These are phyloP conservation scores for Aulographum hederae DNA, from an alignment of 2,329 filamentous ascomycete genomes.

Conservation along the genomic window DNA sequence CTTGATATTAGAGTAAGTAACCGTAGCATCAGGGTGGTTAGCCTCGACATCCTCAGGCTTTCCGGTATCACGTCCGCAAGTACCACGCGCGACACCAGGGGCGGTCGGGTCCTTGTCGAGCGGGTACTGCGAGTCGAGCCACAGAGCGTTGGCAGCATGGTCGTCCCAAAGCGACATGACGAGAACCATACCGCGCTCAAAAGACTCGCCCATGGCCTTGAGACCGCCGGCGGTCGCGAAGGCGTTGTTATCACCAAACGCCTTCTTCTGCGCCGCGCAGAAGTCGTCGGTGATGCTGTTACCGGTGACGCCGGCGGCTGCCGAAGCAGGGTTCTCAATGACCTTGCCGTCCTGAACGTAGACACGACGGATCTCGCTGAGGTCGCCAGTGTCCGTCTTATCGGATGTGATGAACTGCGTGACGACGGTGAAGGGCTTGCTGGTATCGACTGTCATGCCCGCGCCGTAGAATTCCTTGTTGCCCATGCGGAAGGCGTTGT, in stretches of 20 bases:
- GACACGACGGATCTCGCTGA: conserved; percentile 28
- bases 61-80: conserved; percentile 18
- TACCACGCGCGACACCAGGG: conserved; percentile 18
- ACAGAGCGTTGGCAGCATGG: conserved; percentile 51
- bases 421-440: conserved; percentile 27
- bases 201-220: conserved; percentile 33
- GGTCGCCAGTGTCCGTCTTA: conserved; percentile 19
- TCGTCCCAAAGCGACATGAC: conserved; percentile 48
- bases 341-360: conserved; percentile 32
- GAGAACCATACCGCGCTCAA: conserved; percentile 42
- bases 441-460: conserved; percentile 26
- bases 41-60: conserved; percentile 18
- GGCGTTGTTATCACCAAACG: conserved; percentile 34
- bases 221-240: conserved; percentile 40
- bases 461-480: conserved; percentile 44
- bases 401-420: conserved; percentile 29
- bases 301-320: conserved; percentile 25
- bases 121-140: conserved; percentile 51
- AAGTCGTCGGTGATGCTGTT: conserved; percentile 39
- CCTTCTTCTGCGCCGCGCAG: conserved; percentile 37
- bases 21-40: conserved; percentile 15
- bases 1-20: conserved; percentile 21
- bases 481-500: conserved; percentile 49
- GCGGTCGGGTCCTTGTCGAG: conserved; percentile 16
- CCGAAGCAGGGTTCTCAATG: conserved; percentile 24